A percentile compares a stretch with the other conserved stretches of the same genome.
Evolutionary conservation across 768 basidiomycete genomes (phyloP).

Genomic region (Wakefieldia striispora): DNA sequence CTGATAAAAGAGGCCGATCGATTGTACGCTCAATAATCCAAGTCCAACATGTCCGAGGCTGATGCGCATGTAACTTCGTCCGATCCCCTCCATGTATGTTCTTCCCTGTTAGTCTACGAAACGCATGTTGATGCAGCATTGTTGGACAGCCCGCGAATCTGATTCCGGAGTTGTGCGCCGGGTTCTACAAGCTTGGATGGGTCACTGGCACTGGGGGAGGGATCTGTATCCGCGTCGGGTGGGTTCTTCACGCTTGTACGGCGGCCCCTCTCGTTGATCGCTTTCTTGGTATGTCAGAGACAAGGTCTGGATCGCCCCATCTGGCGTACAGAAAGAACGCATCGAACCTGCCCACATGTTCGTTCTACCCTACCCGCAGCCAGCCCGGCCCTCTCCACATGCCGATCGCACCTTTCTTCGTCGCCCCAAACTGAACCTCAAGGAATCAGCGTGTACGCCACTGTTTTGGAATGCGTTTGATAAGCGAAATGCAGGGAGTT

Average conservation of each 20-base stretch:
- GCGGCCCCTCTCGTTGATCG: background rate
- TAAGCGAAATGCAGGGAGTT: slow-evolving; percentile 73
- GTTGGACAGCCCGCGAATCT: slow-evolving; percentile 77
- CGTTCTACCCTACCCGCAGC: slow-evolving; percentile 76
- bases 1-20: too few relatives aligned
- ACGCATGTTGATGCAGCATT: background rate
- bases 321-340: slow-evolving; percentile 88
- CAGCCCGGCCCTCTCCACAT: slow-evolving; percentile 48
- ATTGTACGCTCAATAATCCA: background rate
- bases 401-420: slow-evolving; percentile 76
- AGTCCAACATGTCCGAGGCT: slow-evolving; percentile 23
- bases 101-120: too few relatives aligned
- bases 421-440: slow-evolving; percentile 65
- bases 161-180: slow-evolving; percentile 80
- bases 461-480: slow-evolving; percentile 93
- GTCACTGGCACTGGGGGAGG: slow-evolving; percentile 89
- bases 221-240: slow-evolving; percentile 73
- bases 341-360: slow-evolving; percentile 84
- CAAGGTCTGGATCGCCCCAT: slow-evolving; percentile 83
- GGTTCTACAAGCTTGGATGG: slow-evolving; percentile 88
- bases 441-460: slow-evolving; percentile 87
- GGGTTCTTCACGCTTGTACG: slow-evolving; percentile 15
- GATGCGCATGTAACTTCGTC: slow-evolving; percentile 58
- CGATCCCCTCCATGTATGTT: slow-evolving; percentile 60
- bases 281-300: slow-evolving; percentile 41